A percentile compares a stretch with the other conserved stretches of the same genome.
These are phyloP conservation scores for Paecilomyces niveus DNA, from an alignment of 2,329 filamentous ascomycete species.

Conservation along the genomic window DNA sequence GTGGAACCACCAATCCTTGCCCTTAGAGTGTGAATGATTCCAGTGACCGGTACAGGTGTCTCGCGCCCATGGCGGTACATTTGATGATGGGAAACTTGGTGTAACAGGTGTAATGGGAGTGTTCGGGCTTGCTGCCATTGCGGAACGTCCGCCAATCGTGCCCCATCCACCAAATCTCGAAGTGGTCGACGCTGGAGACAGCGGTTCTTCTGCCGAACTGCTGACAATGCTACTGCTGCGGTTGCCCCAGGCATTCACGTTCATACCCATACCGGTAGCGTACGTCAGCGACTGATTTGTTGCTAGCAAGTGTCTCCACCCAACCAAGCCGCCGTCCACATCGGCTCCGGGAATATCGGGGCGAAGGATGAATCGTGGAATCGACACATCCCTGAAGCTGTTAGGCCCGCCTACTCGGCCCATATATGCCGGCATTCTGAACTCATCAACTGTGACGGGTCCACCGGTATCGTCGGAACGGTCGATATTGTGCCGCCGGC, in stretches of 20 bases:
- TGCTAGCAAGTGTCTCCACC: slow-evolving; percentile 37
- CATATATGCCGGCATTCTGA: slow-evolving; percentile 36
- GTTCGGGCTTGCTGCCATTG: slow-evolving; percentile 19
- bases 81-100: slow-evolving; percentile 17
- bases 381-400: slow-evolving; percentile 18
- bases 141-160: slow-evolving; percentile 24
- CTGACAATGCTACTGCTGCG: slow-evolving; percentile 13
- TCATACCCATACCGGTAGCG: slow-evolving; percentile 25
- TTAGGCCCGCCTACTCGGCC: slow-evolving; percentile 25
- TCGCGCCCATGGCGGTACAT: slow-evolving; percentile 30
- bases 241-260: slow-evolving; percentile 24
- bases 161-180: slow-evolving; percentile 28
- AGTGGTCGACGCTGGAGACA: slow-evolving; percentile 21
- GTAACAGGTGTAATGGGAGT: slow-evolving; percentile 26
- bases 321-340: slow-evolving; percentile 36
- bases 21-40: slow-evolving; percentile 33
- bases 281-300: slow-evolving; percentile 34
- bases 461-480: slow-evolving; percentile 14
- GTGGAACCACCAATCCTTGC: slow-evolving; percentile 40
- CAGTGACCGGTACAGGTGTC: slow-evolving; percentile 39
- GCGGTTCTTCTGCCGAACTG: slow-evolving; percentile 19
- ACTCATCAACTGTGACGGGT: slow-evolving; percentile 32
- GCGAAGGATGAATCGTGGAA: slow-evolving; percentile 33
- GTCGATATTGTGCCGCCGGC: slow-evolving; percentile 15
- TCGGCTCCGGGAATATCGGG: slow-evolving; percentile 37